Evolutionary conservation across 805 yeast genomes (phyloP), one percentile per base, ranked within the genome.

Genomic region (Candida alai): DNA sequence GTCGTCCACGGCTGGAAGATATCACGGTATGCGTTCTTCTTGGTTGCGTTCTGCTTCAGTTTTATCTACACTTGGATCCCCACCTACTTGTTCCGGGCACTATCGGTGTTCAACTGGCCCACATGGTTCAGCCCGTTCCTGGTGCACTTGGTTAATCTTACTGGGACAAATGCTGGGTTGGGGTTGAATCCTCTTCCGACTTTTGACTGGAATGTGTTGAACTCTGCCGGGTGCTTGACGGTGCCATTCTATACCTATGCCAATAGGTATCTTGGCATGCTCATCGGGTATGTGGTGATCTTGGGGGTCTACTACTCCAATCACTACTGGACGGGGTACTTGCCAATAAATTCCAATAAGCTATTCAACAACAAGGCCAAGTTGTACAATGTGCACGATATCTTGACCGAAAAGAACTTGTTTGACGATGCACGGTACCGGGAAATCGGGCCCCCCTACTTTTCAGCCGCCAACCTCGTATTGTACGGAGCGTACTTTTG

Each of bases 391-490:
- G 74, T 78, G 26, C 61, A 65, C 12, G 51, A 65, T 34, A 64
- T 79, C 12, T 49, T 79, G 27, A 54, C 69, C 32, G 56, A 51
- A 3, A 52, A 71, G 12, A 69, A 67, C 38, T 44, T 51, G 12
- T 65, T 79, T 29, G 80, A 77, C 46, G 40, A 53, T 15, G 51
- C 44, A 2, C 70, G 69, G 44, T 78, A 78, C 49, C 59, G 62
- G 36, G 40, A 52, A n/a, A 72, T 76, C 41, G 81, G 84, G 1
- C 80, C 84, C 6, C 86, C 87, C 6, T 80, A 70, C 53, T 78
- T 76, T 48, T 51, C 76, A 19, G 84, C 86, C 5, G 84, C 78
- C 2, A 74, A 74, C 49, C 54, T 78, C 39, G 74, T 79, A 7
- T 52, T 66, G 14, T 78, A 77, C 47, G 83, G 84, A 13, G 71